Evolutionary conservation across 2,329 filamentous ascomycete genomes (phyloP).

Genomic region (Penicillium hordei): DNA sequence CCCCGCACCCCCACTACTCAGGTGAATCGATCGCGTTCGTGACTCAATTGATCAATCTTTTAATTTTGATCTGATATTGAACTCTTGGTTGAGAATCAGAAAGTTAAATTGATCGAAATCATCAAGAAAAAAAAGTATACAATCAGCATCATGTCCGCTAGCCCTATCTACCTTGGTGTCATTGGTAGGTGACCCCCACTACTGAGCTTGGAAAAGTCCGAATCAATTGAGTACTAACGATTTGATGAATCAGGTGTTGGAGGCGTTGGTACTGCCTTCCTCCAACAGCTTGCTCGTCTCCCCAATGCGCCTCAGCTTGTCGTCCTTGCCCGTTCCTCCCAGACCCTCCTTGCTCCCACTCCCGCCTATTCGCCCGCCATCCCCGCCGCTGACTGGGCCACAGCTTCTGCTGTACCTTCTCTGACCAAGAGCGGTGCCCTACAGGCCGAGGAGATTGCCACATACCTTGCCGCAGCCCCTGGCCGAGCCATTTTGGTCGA

Average conservation of each 20-base stretch:
- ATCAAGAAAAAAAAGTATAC: neutral
- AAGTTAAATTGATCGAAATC: neutral
- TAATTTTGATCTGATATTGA: neutral
- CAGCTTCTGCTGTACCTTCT: constrained; percentile 60
- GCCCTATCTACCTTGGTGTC: constrained; percentile 45
- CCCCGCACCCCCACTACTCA: constrained; percentile 10
- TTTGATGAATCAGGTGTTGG: constrained; percentile 66
- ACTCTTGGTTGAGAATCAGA: constrained; percentile 13
- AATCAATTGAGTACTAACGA: constrained; percentile 1
- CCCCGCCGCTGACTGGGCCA: constrained; percentile 57
- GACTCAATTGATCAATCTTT: constrained; percentile 8
- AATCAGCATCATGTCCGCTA: constrained; percentile 29
- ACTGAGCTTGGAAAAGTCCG: neutral
- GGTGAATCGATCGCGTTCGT: constrained; percentile 9
- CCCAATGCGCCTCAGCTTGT: constrained; percentile 72
- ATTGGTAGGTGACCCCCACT: constrained; percentile 35
- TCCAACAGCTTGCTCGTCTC: constrained; percentile 73
- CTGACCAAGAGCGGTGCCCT: constrained; percentile 54
- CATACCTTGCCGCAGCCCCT: constrained; percentile 75
- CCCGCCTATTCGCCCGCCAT: constrained; percentile 66
- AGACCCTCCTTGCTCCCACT: constrained; percentile 71
- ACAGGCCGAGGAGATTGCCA: constrained; percentile 67
- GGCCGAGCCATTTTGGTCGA: constrained; percentile 82
- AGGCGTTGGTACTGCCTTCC: constrained; percentile 89
- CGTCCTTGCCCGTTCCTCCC: constrained; percentile 82